phyloP scores from a whole-genome alignment of 352 stramenopile species.

The Achlya hypogyna region DNA sequence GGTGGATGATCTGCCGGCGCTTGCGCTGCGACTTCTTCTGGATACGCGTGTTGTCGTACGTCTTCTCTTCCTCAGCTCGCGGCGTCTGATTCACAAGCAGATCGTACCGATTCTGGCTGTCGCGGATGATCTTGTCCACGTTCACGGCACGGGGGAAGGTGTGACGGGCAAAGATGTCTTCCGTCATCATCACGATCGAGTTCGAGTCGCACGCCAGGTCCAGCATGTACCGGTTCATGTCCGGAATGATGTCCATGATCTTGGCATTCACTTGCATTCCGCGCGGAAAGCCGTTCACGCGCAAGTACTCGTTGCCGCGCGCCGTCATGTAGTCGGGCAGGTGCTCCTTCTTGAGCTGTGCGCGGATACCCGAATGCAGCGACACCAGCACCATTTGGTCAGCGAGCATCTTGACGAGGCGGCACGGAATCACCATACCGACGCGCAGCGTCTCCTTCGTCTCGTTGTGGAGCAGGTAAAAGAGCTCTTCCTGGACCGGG shows the following conservation, averaged over 20 bases:
- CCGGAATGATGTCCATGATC: slow-evolving; percentile 59
- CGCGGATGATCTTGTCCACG: slow-evolving; percentile 40
- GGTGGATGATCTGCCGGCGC: slow-evolving; percentile 80
- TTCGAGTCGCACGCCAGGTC: slow-evolving; percentile 65
- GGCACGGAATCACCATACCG: slow-evolving; percentile 81
- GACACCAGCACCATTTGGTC: slow-evolving; percentile 74
- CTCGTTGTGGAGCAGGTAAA: slow-evolving; percentile 80
- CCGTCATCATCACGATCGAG: slow-evolving; percentile 63
- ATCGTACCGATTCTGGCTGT: slow-evolving; percentile 63
- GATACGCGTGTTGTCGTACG: slow-evolving; percentile 24
- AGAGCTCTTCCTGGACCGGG: slow-evolving; percentile 75
- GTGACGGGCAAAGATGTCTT: slow-evolving; percentile 52
- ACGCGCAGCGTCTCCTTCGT: slow-evolving; percentile 67
- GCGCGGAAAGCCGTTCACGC: slow-evolving; percentile 55
- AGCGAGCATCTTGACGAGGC: slow-evolving; percentile 72
- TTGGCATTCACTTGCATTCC: slow-evolving; percentile 83
- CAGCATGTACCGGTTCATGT: slow-evolving; percentile 65
- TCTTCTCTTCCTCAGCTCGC: slow-evolving; percentile 65
- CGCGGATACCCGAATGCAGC: slow-evolving; percentile 76
- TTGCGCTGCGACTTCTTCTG: slow-evolving; percentile 46
- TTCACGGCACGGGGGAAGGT: slow-evolving; percentile 48
- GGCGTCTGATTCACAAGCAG: slow-evolving; percentile 63
- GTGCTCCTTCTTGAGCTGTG: slow-evolving; percentile 59
- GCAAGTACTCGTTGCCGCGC: slow-evolving; percentile 22
- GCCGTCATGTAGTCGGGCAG: slow-evolving; percentile 74